Evolutionary conservation across 768 basidiomycete species (phyloP).

Genomic region (Suillus hirtellus): DNA sequence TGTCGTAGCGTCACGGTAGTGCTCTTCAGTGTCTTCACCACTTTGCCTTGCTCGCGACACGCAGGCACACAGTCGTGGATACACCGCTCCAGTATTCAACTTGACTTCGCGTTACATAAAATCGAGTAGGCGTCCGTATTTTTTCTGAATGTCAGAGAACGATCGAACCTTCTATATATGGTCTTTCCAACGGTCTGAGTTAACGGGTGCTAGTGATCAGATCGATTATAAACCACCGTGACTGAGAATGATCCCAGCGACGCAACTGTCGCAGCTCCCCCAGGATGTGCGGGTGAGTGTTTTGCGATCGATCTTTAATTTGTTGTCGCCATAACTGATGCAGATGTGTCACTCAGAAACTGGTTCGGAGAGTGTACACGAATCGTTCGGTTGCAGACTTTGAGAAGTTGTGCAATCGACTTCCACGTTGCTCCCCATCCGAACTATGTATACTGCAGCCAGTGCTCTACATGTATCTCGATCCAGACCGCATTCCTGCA

Average conservation of each 20-base stretch:
- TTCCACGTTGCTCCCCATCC: neutral
- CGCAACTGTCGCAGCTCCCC: neutral
- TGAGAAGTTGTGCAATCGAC: neutral
- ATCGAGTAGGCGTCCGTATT: too few relatives aligned
- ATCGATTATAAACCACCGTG: too few relatives aligned
- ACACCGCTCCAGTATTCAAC: too few relatives aligned
- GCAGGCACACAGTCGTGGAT: too few relatives aligned
- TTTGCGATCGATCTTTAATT: neutral
- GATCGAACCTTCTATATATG: too few relatives aligned
- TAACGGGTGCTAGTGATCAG: too few relatives aligned
- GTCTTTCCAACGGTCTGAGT: too few relatives aligned
- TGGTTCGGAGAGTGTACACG: neutral
- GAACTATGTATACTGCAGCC: neutral
- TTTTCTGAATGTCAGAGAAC: too few relatives aligned
- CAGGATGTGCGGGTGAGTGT: neutral
- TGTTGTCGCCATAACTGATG: neutral
- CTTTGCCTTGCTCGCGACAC: too few relatives aligned
- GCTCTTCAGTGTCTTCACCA: too few relatives aligned
- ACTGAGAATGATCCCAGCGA: neutral
- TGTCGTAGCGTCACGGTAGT: too few relatives aligned
- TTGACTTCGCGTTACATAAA: too few relatives aligned
- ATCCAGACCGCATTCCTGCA: neutral
- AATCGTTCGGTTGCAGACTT: conserved; percentile 4
- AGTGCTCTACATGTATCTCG: conserved; percentile 3
- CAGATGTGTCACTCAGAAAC: neutral